Base-by-base conservation (phyloP, 208 protist species). In the Leishmania arabica region DNA sequence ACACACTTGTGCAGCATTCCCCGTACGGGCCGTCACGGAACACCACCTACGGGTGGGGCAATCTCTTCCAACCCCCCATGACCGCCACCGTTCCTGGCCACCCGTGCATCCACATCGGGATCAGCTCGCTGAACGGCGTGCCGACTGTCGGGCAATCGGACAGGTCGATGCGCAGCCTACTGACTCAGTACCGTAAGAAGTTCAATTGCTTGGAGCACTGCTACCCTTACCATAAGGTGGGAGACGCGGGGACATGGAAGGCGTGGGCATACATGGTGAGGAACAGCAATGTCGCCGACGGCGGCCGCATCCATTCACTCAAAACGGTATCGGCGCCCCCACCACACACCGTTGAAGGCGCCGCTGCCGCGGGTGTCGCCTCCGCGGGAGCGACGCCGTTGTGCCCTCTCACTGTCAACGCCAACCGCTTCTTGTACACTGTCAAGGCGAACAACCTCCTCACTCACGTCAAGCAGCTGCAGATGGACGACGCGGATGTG, bases 121-220 rank as follows among this genome's bases (percentile, higher is more conserved):
- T 95, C 68, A 96, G 91, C 80, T 96, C 91, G 24, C 82, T 95
- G 8, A 95, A 93, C 53, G 87, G 78, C 8, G 91, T 96, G 2
- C 89, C 92, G 7, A 84, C 80, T 17, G 53, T 83, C 2, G 90
- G 85, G 19, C 88, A 84, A 69, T 74, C 78, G 6, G 90, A 94
- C 66, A 87, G 91, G 51, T 87, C 80, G 66, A 95, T 96, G 91
- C 78, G 73, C 45, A 87, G 80, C 40, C 85, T 96, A 4, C 77
- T 96, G 58, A 24, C 49, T 64, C 82, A 86, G 68, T 96, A 96
- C 74, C 71, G 80, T 0, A 84, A 75, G 53, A 92, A 93, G 78
- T 96, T 96, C 80, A 86, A 88, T 81, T 91, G 84, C 75, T 89
- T 96, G 15, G 92, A 95, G 82, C 92, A 96, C 85, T 96, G 92